phyloP scores from a whole-genome alignment of 106 monocot species.

The Acorus calamus region DNA sequence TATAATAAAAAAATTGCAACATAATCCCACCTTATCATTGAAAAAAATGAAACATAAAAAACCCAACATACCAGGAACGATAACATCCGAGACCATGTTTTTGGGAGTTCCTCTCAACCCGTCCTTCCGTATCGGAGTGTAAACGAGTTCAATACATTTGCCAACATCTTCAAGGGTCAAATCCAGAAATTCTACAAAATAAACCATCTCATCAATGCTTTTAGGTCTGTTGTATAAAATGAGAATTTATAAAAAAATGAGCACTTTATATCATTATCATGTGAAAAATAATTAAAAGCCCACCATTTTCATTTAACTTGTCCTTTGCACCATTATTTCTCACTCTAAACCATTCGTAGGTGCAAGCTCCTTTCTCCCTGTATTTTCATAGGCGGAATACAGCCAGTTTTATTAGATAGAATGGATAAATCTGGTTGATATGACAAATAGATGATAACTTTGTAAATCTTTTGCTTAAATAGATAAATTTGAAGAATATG shows the following conservation, averaged over 20 bases:
- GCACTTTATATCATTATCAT: background rate
- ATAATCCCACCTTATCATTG: too few species aligned
- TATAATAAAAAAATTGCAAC: too few species aligned
- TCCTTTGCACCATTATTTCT: conserved; percentile 47
- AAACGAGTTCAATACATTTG: conserved; percentile 65
- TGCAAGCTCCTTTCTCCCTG: conserved; percentile 77
- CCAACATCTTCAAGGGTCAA: conserved; percentile 72
- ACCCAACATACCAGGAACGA: conserved; percentile 49
- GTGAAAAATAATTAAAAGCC: conserved; percentile 1
- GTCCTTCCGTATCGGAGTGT: conserved; percentile 75
- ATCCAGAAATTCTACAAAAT: conserved; percentile 56
- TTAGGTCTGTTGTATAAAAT: too few species aligned
- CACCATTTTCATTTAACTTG: conserved; percentile 34
- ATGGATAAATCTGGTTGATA: background rate
- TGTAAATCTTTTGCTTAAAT: too few species aligned
- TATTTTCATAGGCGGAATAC: conserved; percentile 1
- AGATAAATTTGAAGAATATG: background rate
- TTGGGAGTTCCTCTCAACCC: conserved; percentile 48
- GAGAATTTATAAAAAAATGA: too few species aligned
- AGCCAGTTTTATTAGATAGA: conserved; percentile 1
- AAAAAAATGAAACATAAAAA: background rate
- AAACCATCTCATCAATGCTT: background rate
- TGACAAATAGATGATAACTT: background rate
- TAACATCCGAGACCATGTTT: conserved; percentile 36
- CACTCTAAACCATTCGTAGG: conserved; percentile 73